Evolutionary conservation across 2,329 filamentous ascomycete species (phyloP), one percentile per base, ranked within the genome.

Genomic region (Nemania serpens): DNA sequence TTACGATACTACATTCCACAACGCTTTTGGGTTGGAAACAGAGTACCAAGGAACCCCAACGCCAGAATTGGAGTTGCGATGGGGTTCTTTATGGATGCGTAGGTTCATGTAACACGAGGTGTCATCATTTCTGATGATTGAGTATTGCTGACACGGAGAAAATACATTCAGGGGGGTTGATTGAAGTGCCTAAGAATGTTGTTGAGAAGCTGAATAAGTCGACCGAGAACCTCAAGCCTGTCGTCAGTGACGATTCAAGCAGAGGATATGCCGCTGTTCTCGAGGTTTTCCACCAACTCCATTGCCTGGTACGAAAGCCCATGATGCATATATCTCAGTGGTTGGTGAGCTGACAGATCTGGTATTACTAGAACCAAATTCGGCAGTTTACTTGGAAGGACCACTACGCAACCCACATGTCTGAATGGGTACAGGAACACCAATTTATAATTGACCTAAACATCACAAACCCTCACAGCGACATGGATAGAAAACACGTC

Each of bases 211-310:
- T 61, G 47, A 57, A 57, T 25, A 61, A 57, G 47, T 57, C 53
- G 43, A 36, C 36, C 15, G 53, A 52, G 34, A 17, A 17, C 15
- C 58, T 61, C 15, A 47, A 48, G 18, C 58, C 57, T 36, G 58
- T 25, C 4, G 13, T 18, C 2, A 43, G 29, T 9, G 53, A 57
- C 22, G 25, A 29, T 29, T 41, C 52, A 18, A 39, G 17, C n/a
- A 17, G 58, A 5, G 58, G 58, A 22, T 61, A 61, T 50, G 6
- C 22, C 11, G 47, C 58, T n/a, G 43, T 52, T 3, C 53, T 61
- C 7, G 59, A 62, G 25, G 59, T 56, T 17, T 62, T 59, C 41
- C 55, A 62, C 22, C 51, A 62, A 1, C 37, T 62, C 5, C 55
- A 62, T 34, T 59, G 55, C 17, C 39, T 62, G 18, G 59, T 55